Evolutionary conservation across 306 rosid species (phyloP).

Genomic region (Carpinus viminea): DNA sequence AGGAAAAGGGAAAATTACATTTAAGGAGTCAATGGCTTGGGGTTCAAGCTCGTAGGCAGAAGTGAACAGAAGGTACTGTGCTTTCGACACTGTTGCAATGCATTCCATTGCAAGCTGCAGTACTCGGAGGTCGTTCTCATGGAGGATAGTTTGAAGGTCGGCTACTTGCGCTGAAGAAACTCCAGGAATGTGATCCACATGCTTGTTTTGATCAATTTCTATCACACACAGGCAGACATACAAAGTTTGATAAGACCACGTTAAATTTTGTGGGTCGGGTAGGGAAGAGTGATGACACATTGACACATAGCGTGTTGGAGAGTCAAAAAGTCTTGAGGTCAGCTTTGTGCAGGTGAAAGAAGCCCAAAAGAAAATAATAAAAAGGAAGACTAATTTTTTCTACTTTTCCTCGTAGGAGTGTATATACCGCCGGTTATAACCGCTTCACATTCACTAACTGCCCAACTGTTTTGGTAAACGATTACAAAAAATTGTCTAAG

Average conservation of each 20-base stretch:
- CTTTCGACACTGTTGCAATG: slow-evolving; percentile 16
- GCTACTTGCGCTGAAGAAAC: slow-evolving; percentile 32
- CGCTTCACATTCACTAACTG: too few relatives aligned
- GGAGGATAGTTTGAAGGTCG: slow-evolving; percentile 32
- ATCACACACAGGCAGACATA: not conserved
- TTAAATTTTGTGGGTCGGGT: too few relatives aligned
- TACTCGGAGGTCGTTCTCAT: not conserved
- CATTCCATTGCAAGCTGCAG: slow-evolving; percentile 13
- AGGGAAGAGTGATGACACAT: too few relatives aligned
- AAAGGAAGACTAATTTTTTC: too few relatives aligned
- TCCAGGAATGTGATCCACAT: slow-evolving; percentile 52
- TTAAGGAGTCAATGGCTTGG: slow-evolving; percentile 33
- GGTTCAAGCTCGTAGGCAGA: slow-evolving; percentile 48
- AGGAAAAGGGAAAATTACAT: slow-evolving; percentile 20
- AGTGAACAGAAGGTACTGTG: slow-evolving; percentile 37
- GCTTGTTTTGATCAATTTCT: slow-evolving; percentile 34
- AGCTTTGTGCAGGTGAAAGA: too few relatives aligned
- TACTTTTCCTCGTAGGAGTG: too few relatives aligned
- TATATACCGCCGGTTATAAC: too few relatives aligned
- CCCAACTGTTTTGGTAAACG: too few relatives aligned
- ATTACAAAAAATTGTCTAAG: too few relatives aligned
- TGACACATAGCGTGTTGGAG: too few relatives aligned
- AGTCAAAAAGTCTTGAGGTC: too few relatives aligned
- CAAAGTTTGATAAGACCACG: not conserved
- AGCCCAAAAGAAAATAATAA: too few relatives aligned